These are phyloP conservation scores for Fusarium palustre DNA, from an alignment of 2,329 filamentous ascomycete species.

Conservation along the genomic window DNA sequence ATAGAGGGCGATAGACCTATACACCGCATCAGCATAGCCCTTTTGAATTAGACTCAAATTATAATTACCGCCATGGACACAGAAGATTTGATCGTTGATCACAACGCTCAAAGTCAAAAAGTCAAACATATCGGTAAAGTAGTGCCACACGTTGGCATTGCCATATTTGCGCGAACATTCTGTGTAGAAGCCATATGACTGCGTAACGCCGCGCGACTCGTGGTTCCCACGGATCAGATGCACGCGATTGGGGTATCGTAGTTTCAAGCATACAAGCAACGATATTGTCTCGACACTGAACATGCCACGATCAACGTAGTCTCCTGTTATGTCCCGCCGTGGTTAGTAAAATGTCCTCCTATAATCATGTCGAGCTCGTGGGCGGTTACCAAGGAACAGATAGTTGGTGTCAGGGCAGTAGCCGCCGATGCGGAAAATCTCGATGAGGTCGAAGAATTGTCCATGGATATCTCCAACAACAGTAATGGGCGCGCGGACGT, in stretches of 20 bases:
- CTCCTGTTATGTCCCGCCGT: constrained; percentile 66
- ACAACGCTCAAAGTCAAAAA: constrained; percentile 96
- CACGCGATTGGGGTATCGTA: constrained; percentile 95
- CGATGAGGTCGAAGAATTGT: constrained; percentile 98
- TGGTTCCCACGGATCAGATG: constrained; percentile 98
- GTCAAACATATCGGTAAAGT: constrained; percentile 99
- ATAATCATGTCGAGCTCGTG: background rate
- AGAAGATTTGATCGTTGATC: constrained; percentile 99
- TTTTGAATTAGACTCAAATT: background rate
- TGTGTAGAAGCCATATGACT: constrained; percentile 99
- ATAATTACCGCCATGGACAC: constrained; percentile 84
- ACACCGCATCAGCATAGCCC: constrained; percentile 9
- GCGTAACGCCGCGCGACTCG: constrained; percentile 95
- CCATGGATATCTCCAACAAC: constrained; percentile 99
- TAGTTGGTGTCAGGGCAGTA: constrained; percentile 99
- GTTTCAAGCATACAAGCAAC: constrained; percentile 94
- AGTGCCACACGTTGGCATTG: constrained; percentile 98
- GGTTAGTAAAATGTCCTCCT: constrained; percentile 21
- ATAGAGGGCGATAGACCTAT: constrained; percentile 86
- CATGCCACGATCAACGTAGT: constrained; percentile 98
- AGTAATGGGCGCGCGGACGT: constrained; percentile 93
- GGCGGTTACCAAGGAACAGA: constrained; percentile 82
- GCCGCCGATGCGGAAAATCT: constrained; percentile 98
- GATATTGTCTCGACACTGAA: constrained; percentile 99
- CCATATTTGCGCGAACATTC: constrained; percentile 98